Base-by-base conservation (phyloP, 179 eudicot species). In the Spinacia oleracea region DNA sequence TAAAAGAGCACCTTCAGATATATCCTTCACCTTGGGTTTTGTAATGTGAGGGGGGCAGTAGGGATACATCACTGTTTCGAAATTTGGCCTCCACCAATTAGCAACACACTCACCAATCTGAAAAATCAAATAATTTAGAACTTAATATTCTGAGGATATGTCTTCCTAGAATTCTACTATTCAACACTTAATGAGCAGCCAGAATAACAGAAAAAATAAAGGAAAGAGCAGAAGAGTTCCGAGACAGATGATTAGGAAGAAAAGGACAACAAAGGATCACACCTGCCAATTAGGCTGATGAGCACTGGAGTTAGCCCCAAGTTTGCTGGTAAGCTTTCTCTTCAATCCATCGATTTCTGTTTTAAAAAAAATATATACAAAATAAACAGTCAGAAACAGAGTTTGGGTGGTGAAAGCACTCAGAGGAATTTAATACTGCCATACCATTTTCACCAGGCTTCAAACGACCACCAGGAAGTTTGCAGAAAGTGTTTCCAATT, bases 51-150 rank as follows among this genome's bases (percentile, higher is more conserved):
- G 98, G 74, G 98, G 98, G 77, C 94, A 91, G 80, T 93, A 93
- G 5, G 98, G 98, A 80, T 95, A 95, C 93, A 95, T 87, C 51
- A 84, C 85, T 48, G 95, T 90, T 83, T 95, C 97, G 58, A 93
- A 95, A 79, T 93, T 90, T 60, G 98, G 98, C 81, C 98, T 91
- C 98, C 98, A 95, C 98, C 97, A 95, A 59, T 75, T 80, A 72
- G 96, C 98, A 68, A 90, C 98, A 79, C 96, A 93, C 82, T 95
- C 98, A 21, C 98, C 98, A 82, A 95, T 88, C 98, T 95, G 92
- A 83, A 88, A 78, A 72, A 29, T 68, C 11, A 56, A 20, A 60
- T 20, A 42, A 50, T 38, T 55, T 55, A 29, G 66, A 69, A 6
- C 9, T 46, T 46, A 4, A 35, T 35, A 3, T 6, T 11, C 59